Evolutionary conservation across 1,284 basidiomycete species (phyloP), one percentile per base, ranked within the genome.

Genomic region (Puccinia horiana): DNA sequence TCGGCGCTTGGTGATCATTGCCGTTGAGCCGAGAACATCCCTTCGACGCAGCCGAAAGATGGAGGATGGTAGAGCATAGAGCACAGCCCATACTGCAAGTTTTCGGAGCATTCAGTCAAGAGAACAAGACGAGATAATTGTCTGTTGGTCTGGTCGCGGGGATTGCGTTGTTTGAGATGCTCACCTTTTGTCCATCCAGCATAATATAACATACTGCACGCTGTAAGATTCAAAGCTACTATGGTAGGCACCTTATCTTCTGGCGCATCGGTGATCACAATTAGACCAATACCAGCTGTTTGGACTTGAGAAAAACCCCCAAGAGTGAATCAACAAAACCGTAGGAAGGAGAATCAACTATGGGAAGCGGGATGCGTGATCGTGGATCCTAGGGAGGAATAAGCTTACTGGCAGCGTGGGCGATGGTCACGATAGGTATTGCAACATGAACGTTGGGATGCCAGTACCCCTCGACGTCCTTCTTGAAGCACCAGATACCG

Each of bases 371-470:
- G 32, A 63, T 63, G 52, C 3, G 37, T 8, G 73, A 40, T 78
- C 0, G 12, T n/a, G 16, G 2, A 16, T 58, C n/a, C 26, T 44
- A 23, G 23, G 23, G 20, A 26, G 63, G 23, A 18, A 18, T 6
- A n/a, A 16, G 40, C 69, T 58, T n/a, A 80, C 78, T 56, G 35
- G 69, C 54, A 42, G 78, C 78, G 47, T 80, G 65, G 11, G 52
- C 54, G 23, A 80, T 80, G 12, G 78, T 80, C 23, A 80, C 69
- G 14, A 80, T 26, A 11, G 78, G 78, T 26, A 80, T 80, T 37
- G 78, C 78, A 58, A 80, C 78, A 73, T 80, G 78, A 18, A 80
- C 67, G 56, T 80, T 80, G 18, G 78, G 78, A 56, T 69, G 78
- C 78, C 78, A 80, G 23, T 80, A 80, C 12, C 78, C 78, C 67